Conservation (phyloP, 2,329 filamentous ascomycete species). For the Beauveria sp. region DNA sequence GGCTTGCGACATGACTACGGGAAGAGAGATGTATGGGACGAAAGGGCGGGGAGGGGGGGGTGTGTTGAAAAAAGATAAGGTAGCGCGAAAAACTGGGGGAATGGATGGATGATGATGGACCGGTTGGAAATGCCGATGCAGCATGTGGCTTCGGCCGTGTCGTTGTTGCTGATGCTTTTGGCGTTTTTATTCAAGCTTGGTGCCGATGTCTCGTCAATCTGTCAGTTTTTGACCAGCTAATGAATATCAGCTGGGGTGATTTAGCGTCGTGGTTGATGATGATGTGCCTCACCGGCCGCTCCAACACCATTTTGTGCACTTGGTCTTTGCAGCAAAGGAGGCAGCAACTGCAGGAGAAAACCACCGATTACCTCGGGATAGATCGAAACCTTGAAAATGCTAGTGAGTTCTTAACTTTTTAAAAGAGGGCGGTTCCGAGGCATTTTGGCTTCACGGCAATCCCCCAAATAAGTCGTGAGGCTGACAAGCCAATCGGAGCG, state of each 20-base stretch:
- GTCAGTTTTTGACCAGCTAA: background rate
- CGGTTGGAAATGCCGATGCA: constrained; percentile 4
- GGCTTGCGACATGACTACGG: background rate
- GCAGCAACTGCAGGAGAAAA: background rate
- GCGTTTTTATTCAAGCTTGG: too few relatives aligned
- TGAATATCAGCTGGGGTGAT: background rate
- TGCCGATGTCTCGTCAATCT: too few relatives aligned
- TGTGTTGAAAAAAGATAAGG: constrained; percentile 6
- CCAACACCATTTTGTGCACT: background rate
- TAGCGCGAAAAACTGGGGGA: background rate
- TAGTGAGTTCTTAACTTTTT: too few relatives aligned
- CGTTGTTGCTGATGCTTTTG: background rate
- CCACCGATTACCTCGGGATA: background rate
- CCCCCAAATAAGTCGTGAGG: background rate
- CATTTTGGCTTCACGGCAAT: background rate
- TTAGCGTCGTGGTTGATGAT: background rate
- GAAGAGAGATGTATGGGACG: background rate
- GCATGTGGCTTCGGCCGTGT: background rate
- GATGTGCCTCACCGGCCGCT: background rate
- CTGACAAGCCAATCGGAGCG: constrained; percentile 7
- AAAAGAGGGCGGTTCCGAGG: background rate
- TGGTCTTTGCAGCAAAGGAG: background rate
- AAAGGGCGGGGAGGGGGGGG: background rate
- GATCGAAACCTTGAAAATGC: background rate
- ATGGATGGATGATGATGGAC: background rate